phyloP scores from a whole-genome alignment of 164 flowering plant genomes.

The Aristolochia fimbriata region DNA sequence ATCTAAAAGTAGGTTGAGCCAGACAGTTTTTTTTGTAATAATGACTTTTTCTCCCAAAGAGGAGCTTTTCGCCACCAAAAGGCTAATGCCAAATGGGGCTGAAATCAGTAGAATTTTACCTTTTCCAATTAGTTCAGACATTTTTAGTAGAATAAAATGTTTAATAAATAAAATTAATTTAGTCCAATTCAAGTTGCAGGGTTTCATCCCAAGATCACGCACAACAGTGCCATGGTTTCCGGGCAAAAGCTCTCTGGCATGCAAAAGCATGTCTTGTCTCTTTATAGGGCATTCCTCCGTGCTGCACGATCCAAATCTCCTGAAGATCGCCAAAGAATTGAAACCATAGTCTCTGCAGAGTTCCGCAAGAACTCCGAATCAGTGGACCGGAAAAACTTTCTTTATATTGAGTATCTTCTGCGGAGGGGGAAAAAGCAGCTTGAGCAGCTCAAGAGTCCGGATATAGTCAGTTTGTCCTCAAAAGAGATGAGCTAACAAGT shows the following conservation, averaged over 20 bases:
- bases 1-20: too few relatives aligned
- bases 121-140: too few relatives aligned
- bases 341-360: constrained; percentile 11
- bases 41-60: too few relatives aligned
- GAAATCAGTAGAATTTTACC: too few relatives aligned
- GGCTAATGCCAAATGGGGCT: too few relatives aligned
- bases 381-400: constrained; percentile 13
- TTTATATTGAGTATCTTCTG: constrained; percentile 12
- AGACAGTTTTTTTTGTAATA: too few relatives aligned
- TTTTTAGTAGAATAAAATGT: too few relatives aligned
- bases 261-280: constrained; percentile 14
- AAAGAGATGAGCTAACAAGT: background rate
- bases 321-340: constrained; percentile 8
- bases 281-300: constrained; percentile 11
- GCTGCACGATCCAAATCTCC: constrained; percentile 8
- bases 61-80: too few relatives aligned
- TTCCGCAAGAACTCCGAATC: constrained; percentile 4
- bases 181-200: too few relatives aligned
- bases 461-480: constrained; percentile 6
- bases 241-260: constrained; percentile 11
- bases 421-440: constrained; percentile 16
- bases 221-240: background rate
- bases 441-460: constrained; percentile 11
- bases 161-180: too few relatives aligned
- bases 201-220: too few relatives aligned